Evolutionary conservation across 1,139 yeast species (phyloP).

Genomic region (Yamadazyma songkhlaensis): DNA sequence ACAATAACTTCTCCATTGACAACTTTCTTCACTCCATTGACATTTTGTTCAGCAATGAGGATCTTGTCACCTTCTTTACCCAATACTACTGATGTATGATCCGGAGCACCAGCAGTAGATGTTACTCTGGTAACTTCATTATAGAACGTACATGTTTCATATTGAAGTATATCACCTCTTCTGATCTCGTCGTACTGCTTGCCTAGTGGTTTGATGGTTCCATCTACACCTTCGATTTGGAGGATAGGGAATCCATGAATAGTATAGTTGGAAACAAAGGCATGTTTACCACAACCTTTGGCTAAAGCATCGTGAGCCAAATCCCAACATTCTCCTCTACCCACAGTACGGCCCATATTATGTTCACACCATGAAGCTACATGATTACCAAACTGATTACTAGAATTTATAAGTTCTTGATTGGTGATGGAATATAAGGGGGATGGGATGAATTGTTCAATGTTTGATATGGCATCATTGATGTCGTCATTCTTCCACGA

Average conservation of each 20-base stretch:
- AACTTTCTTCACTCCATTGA: constrained; percentile 50
- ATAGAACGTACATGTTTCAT: constrained; percentile 42
- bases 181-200: constrained; percentile 35
- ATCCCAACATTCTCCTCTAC: constrained; percentile 80
- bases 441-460: constrained; percentile 45
- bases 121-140: constrained; percentile 24
- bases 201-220: constrained; percentile 3
- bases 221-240: constrained; percentile 27
- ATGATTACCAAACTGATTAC: constrained; percentile 46
- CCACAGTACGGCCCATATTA: constrained; percentile 53
- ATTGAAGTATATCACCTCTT: constrained; percentile 44
- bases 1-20: constrained; percentile 43
- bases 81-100: constrained; percentile 66
- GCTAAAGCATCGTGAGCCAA: constrained; percentile 62
- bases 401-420: constrained; percentile 37
- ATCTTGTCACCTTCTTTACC: constrained; percentile 30
- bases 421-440: constrained; percentile 44
- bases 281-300: constrained; percentile 60
- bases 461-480: constrained; percentile 20
- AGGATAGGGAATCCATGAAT: constrained; percentile 60
- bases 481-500: constrained; percentile 40
- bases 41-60: constrained; percentile 60
- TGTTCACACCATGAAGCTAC: constrained; percentile 67
- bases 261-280: constrained; percentile 53
- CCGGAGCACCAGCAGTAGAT: constrained; percentile 54